Conservation (phyloP, 2,329 filamentous ascomycete species). For the Sarocladiaceae sp. region DNA sequence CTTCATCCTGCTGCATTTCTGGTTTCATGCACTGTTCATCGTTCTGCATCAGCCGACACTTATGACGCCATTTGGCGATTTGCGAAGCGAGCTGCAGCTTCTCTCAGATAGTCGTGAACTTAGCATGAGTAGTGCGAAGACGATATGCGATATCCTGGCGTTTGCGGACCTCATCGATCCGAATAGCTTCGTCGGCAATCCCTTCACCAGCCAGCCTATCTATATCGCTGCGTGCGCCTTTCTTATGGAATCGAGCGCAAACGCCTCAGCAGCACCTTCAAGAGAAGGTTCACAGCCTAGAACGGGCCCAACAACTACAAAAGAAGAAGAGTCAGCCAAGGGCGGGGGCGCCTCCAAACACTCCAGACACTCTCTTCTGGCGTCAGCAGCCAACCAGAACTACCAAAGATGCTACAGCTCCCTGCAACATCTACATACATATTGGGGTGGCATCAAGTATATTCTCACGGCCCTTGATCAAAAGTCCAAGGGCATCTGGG, state of each 20-base stretch:
- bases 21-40: constrained; percentile 85
- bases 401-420: constrained; percentile 86
- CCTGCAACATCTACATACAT: constrained; percentile 72
- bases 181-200: constrained; percentile 82
- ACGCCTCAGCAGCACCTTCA: constrained; percentile 57
- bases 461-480: constrained; percentile 84
- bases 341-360: constrained; percentile 15
- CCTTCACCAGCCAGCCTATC: constrained; percentile 85
- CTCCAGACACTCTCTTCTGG: constrained; percentile 70
- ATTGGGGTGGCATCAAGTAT: constrained; percentile 85
- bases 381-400: constrained; percentile 78
- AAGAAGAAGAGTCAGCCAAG: constrained; percentile 22
- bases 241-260: constrained; percentile 73
- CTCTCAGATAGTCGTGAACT: constrained; percentile 75
- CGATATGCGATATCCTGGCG: constrained; percentile 81
- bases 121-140: constrained; percentile 87
- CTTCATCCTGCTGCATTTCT: constrained; percentile 82
- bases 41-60: constrained; percentile 80
- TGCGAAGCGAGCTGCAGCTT: constrained; percentile 61
- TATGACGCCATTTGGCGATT: constrained; percentile 66
- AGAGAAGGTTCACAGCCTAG: constrained; percentile 49
- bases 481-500: constrained; percentile 81
- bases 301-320: constrained; percentile 9
- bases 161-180: constrained; percentile 84
- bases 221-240: constrained; percentile 91